A percentile compares a stretch with the other conserved stretches of the same genome.
phyloP scores from a whole-genome alignment of 2,329 filamentous ascomycete genomes.

The Colletotrichum chlorophyti region DNA sequence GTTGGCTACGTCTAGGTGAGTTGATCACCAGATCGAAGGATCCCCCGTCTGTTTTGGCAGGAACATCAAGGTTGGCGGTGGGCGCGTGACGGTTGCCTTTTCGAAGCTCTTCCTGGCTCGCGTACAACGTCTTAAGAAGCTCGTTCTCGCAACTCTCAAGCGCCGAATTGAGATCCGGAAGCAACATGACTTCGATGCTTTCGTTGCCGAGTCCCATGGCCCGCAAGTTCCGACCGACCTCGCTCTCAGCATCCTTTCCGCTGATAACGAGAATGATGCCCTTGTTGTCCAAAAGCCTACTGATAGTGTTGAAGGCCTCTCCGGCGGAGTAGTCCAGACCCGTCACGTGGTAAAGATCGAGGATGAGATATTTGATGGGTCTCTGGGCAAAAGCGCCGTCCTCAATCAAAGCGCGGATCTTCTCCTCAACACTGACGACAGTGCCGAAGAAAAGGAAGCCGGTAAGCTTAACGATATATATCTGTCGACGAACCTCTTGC shows the following conservation, averaged over 20 bases:
- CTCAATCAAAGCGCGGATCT: conserved; percentile 81
- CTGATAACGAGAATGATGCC: conserved; percentile 84
- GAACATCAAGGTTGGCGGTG: conserved; percentile 56
- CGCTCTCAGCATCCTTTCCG: conserved; percentile 77
- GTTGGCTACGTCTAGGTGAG: conserved; percentile 81
- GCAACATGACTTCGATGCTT: conserved; percentile 77
- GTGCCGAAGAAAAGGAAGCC: conserved; percentile 99
- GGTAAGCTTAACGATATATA: conserved; percentile 87
- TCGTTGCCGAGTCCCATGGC: conserved; percentile 84
- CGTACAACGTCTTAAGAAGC: conserved; percentile 81
- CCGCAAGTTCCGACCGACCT: conserved; percentile 78
- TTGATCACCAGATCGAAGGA: conserved; percentile 62
- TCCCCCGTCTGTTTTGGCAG: conserved; percentile 43
- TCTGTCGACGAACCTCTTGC: conserved; percentile 84
- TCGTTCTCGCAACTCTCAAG: conserved; percentile 96
- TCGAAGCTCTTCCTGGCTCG: conserved; percentile 66
- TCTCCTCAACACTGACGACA: conserved; percentile 92
- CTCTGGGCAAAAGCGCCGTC: conserved; percentile 79
- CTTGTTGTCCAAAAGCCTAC: conserved; percentile 79
- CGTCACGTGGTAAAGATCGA: conserved; percentile 89
- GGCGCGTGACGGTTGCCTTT: conserved; percentile 50
- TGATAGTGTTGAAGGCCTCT: conserved; percentile 93
- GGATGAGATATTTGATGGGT: conserved; percentile 87
- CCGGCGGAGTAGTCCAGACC: conserved; percentile 96
- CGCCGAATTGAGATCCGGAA: conserved; percentile 90